phyloP scores from a whole-genome alignment of 2,329 filamentous ascomycete species.

The Periglandula ipomoeae region DNA sequence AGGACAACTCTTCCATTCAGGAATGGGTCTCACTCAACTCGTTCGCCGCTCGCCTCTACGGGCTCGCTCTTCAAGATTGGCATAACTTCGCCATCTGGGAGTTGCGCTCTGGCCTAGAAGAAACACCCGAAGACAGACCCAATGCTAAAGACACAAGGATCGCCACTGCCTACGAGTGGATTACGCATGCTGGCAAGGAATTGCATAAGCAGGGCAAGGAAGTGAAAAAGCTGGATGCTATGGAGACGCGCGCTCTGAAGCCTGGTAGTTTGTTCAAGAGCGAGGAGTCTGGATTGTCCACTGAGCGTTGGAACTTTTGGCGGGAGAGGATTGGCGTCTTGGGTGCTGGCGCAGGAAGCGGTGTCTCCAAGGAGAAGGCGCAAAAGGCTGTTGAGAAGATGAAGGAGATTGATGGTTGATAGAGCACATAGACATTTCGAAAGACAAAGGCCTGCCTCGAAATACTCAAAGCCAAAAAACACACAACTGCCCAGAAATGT shows the following conservation, averaged over 20 bases:
- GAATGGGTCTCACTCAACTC: slow-evolving; percentile 25
- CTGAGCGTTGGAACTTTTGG: slow-evolving; percentile 24
- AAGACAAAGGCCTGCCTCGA: too few relatives aligned
- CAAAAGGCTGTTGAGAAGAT: slow-evolving; percentile 15
- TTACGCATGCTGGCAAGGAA: slow-evolving; percentile 19
- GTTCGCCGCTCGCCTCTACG: slow-evolving; percentile 22
- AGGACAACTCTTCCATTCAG: slow-evolving; percentile 12
- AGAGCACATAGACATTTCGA: too few relatives aligned
- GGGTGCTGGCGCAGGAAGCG: slow-evolving; percentile 9
- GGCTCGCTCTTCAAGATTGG: slow-evolving; percentile 13
- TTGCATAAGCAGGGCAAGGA: slow-evolving; percentile 13
- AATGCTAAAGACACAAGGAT: slow-evolving; percentile 14
- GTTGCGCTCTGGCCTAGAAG: slow-evolving; percentile 22
- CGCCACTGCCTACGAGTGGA: slow-evolving; percentile 19
- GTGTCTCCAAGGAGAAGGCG: slow-evolving; percentile 13
- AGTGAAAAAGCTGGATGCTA: slow-evolving; percentile 11
- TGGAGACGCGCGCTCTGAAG: slow-evolving; percentile 12
- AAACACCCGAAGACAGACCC: slow-evolving; percentile 10
- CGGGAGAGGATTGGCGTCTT: slow-evolving; percentile 17
- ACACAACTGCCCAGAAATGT: too few relatives aligned
- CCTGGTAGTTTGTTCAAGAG: slow-evolving; percentile 14
- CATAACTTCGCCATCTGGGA: slow-evolving; percentile 21
- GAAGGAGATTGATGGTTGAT: slow-evolving; percentile 11
- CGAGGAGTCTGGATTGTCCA: slow-evolving; percentile 14
- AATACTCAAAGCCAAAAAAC: too few relatives aligned